Base-by-base conservation (phyloP, 2,329 filamentous ascomycete genomes). In the Phyllosticta paracitricarpa region DNA sequence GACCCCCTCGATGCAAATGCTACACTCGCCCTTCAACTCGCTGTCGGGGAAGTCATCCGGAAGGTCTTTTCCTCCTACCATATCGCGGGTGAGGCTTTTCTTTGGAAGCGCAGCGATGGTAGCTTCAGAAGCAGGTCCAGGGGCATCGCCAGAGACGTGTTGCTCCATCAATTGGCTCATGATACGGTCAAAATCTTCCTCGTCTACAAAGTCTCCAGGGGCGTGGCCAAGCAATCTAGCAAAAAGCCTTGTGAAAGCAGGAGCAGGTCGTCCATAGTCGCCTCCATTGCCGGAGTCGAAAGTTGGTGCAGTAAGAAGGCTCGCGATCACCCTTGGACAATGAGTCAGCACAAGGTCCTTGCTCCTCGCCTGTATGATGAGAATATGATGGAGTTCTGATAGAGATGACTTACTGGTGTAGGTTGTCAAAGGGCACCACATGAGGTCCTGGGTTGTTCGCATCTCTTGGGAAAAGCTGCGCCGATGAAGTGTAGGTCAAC, bases 1-100 rank as follows among this genome's bases (percentile, higher is more conserved):
- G 64, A 95, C 87, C 28, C 89, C 84, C 61, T 97, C 91, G 78
- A 97, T 96, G 75, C 94, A 99, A 62, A 99, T 96, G 40, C 89
- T 92, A 73, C 94, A 99, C 70, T 97, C 92, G 1, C 82, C 84
- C 58, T 78, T 81, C 52, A 61, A 51, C 22, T 61, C 28, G 12
- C 53, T 52, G 2, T 61, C 59, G 2, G 59, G 59, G 10, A 48
- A 54, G 14, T 58, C 59, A 3, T 56, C 48, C 0, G 59, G 55
- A 8, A 22, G 33, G 5, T 85, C 87, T 62, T 88, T 89, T 4
- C 77, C 75, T 6, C 82, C 82, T 59, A 95, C 78, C 82, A 95
- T 87, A 52, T 86, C 81, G 62, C 82, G 77, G 57, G 89, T 84
- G 2, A 94, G 78, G 53, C 83, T 83, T 66, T 86, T 88, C 67